Conservation (phyloP, 331 rosid species). For the Quercus tomentella region DNA sequence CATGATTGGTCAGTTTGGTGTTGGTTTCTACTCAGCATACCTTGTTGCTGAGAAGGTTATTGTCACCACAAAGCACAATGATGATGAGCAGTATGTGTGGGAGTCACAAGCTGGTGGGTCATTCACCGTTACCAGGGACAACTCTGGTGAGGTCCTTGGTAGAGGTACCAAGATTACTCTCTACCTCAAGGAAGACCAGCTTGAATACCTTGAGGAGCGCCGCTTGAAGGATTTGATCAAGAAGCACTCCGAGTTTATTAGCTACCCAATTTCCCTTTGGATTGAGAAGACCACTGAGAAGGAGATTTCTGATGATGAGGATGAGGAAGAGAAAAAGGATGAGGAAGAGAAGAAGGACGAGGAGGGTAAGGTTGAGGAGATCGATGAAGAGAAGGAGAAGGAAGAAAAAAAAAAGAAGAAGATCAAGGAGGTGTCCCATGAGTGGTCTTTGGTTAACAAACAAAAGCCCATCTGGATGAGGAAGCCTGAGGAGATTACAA, state of each 20-base stretch:
- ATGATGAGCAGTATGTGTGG: conserved; percentile 87
- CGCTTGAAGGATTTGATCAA: conserved; percentile 66
- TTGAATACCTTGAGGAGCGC: conserved; percentile 80
- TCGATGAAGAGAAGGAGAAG: conserved; percentile 75
- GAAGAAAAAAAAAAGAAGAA: conserved; percentile 88
- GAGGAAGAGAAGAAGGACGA: conserved; percentile 90
- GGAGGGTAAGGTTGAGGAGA: conserved; percentile 81
- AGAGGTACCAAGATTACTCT: conserved; percentile 72
- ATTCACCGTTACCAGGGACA: conserved; percentile 70
- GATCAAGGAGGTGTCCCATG: conserved; percentile 71
- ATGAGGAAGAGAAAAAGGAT: conserved; percentile 75
- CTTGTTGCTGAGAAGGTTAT: conserved; percentile 81
- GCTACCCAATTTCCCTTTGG: conserved; percentile 92
- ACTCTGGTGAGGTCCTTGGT: conserved; percentile 64
- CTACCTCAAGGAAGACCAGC: conserved; percentile 77
- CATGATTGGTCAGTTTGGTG: conserved; percentile 86
- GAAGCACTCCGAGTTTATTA: conserved; percentile 89
- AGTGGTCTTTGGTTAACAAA: conserved; percentile 80
- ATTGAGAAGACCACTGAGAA: conserved; percentile 87
- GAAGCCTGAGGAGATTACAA: conserved; percentile 73
- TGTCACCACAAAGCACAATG: conserved; percentile 72
- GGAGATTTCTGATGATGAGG: conserved; percentile 86
- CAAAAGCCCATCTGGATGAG: conserved; percentile 90
- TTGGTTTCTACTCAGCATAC: conserved; percentile 73
- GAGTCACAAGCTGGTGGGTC: conserved; percentile 96